Evolutionary conservation across 202 grass and related monocot genomes (phyloP).

Genomic region (Zizania palustris): DNA sequence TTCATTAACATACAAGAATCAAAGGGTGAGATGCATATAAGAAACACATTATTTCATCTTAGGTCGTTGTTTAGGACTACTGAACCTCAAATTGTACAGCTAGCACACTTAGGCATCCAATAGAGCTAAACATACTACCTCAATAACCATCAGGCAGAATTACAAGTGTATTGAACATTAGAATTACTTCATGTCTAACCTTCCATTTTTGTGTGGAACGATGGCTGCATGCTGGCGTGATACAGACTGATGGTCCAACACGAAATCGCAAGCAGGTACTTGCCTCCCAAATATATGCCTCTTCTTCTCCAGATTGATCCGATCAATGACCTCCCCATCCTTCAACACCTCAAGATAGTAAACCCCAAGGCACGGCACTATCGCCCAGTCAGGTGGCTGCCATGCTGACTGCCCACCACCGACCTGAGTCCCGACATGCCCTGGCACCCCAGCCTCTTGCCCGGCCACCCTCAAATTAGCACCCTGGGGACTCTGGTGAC

Average conservation of each 20-base stretch:
- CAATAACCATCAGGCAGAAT: neutral
- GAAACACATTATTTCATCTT: neutral
- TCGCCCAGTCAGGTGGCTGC: conserved; percentile 91
- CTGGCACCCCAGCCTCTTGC: conserved; percentile 34
- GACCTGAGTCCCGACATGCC: conserved; percentile 59
- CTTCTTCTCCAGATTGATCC: conserved; percentile 80
- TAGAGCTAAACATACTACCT: neutral
- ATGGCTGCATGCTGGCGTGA: conserved; percentile 94
- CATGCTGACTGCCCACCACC: conserved; percentile 86
- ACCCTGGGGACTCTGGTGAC: conserved; percentile 38
- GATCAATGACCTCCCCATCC: conserved; percentile 81
- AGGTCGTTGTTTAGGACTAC: neutral
- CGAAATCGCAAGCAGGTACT: conserved; percentile 79
- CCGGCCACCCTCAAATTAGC: conserved; percentile 14
- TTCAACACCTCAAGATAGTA: conserved; percentile 94
- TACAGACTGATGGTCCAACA: conserved; percentile 94
- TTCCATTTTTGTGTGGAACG: conserved; percentile 92
- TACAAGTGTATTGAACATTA: conserved; percentile 18
- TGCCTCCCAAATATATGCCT: conserved; percentile 96
- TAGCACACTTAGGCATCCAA: conserved; percentile 13
- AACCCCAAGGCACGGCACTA: conserved; percentile 74
- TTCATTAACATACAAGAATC: conserved; percentile 3
- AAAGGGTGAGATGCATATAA: conserved; percentile 17
- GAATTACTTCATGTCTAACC: conserved; percentile 43
- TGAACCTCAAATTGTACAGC: neutral